Conservation (phyloP, 192 early-diverging fungal species). For the Coemansia sp. region DNA sequence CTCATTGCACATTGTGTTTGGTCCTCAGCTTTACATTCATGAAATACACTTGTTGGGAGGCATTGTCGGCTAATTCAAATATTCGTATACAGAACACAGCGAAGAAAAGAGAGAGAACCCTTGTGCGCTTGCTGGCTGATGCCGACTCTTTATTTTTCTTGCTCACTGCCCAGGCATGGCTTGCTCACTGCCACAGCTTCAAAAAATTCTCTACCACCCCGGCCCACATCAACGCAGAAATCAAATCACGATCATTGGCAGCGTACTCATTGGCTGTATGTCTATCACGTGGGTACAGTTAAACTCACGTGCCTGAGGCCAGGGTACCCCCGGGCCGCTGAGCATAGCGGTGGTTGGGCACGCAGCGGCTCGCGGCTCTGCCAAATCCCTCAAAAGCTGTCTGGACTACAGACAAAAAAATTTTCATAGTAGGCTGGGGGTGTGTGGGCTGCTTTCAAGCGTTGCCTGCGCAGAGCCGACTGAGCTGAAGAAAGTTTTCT, state of each 20-base stretch:
- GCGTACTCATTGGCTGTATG: constrained; percentile 18
- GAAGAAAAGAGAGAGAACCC: constrained; percentile 13
- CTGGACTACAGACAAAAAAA: not conserved
- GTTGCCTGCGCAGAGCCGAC: not conserved
- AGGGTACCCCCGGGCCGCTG: constrained; percentile 26
- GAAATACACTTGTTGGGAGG: constrained; percentile 54
- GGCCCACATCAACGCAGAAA: constrained; percentile 18
- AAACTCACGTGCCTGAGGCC: constrained; percentile 27
- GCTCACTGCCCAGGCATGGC: not conserved
- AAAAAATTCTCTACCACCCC: constrained; percentile 42
- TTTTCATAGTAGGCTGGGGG: not conserved
- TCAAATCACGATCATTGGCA: constrained; percentile 24
- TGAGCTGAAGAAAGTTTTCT: not conserved
- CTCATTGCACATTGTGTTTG: not conserved
- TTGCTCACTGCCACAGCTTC: constrained; percentile 1
- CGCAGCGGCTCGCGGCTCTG: constrained; percentile 1
- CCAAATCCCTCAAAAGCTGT: not conserved
- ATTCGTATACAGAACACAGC: not conserved
- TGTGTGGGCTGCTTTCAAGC: not conserved
- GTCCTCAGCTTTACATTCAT: constrained; percentile 13
- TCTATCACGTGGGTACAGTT: constrained; percentile 40
- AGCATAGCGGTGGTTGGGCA: not conserved
- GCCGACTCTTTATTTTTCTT: constrained; percentile 5
- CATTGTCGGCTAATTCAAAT: constrained; percentile 30
- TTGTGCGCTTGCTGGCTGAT: not conserved